Evolutionary conservation across 768 basidiomycete genomes (phyloP), one percentile per base, ranked within the genome.

Genomic region (Mycena rebaudengoi): DNA sequence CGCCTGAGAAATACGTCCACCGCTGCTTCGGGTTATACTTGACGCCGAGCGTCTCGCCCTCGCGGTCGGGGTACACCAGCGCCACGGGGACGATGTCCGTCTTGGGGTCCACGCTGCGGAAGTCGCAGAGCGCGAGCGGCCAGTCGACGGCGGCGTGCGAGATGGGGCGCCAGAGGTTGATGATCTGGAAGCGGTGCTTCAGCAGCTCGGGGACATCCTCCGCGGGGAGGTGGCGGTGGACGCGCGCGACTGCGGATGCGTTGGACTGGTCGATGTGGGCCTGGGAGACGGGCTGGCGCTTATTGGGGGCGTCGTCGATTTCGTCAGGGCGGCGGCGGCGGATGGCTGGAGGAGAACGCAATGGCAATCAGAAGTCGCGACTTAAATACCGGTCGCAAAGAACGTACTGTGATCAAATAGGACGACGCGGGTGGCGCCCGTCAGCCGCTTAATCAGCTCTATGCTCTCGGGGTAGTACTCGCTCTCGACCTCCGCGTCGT

Each of bases 401-500:
- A 26, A 54, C 87, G 55, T 60, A 87, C 88, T 89, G 69, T 89
- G 88, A 67, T 89, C 88, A 66, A 90, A 91, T 14, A 89, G 53
- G n/a, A 88, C 83, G 11, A 88, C 86, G 25, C 80, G 77, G 66
- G 78, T 84, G 0, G 89, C 89, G 4, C 89, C 88, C 0, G 88
- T 88, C 11, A 85, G 56, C 60, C 84, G 72, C 77, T 90, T 89
- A 41, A 90, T 71, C 41, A 89, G 76, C 69, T 85, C 84, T 18
- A 80, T 76, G 67, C 84, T 85, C 74, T 91, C 89, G 0, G 83
- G 81, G 67, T 89, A 90, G 70, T 91, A 91, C 50, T 84, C 85
- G 43, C 65, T 67, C 68, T 79, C 67, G 33, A 91, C 82, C n/a
- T 82, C 83, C 11, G 79, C 82, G 40, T 88, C 85, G 61, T 84